These are phyloP conservation scores for Cercospora beticola DNA, from an alignment of 2,329 filamentous ascomycete genomes.

Conservation along the genomic window DNA sequence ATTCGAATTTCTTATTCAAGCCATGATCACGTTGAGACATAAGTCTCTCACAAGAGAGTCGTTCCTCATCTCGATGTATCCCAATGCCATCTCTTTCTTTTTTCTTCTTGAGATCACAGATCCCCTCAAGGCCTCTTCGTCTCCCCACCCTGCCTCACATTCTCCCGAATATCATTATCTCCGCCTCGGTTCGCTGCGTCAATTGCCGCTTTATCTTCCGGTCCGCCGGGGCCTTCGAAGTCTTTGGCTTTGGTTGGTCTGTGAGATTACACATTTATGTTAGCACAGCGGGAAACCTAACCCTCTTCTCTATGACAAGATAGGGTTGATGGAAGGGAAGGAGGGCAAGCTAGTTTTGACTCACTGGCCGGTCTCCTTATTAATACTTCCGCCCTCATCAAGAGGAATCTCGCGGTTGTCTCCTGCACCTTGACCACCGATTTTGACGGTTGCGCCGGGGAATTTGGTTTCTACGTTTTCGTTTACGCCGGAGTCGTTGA, in stretches of 20 bases:
- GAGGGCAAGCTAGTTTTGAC: conserved; percentile 16
- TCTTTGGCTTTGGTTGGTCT: conserved; percentile 49
- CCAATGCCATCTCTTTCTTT: too few relatives aligned
- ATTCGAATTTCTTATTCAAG: too few relatives aligned
- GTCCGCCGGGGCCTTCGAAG: conserved; percentile 51
- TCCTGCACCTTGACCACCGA: conserved; percentile 47
- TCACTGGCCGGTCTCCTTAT: conserved; percentile 43
- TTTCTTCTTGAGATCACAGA: background rate
- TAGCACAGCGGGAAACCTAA: background rate
- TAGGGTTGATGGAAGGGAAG: too few relatives aligned
- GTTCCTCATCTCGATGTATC: too few relatives aligned
- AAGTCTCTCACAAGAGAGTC: too few relatives aligned
- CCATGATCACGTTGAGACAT: too few relatives aligned
- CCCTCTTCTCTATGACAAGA: too few relatives aligned
- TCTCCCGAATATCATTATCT: conserved; percentile 43
- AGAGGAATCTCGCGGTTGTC: conserved; percentile 51
- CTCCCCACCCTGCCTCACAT: conserved; percentile 41
- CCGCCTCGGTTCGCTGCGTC: conserved; percentile 43
- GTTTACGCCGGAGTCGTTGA: conserved; percentile 51
- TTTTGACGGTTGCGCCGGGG: conserved; percentile 46
- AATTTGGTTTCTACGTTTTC: conserved; percentile 43
- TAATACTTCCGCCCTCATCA: conserved; percentile 48
- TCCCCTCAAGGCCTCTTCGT: conserved; percentile 24
- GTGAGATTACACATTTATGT: background rate
- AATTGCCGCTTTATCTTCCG: conserved; percentile 46